Base-by-base conservation (phyloP, 2,329 filamentous ascomycete genomes). In the Pestalotiopsis sp. region DNA sequence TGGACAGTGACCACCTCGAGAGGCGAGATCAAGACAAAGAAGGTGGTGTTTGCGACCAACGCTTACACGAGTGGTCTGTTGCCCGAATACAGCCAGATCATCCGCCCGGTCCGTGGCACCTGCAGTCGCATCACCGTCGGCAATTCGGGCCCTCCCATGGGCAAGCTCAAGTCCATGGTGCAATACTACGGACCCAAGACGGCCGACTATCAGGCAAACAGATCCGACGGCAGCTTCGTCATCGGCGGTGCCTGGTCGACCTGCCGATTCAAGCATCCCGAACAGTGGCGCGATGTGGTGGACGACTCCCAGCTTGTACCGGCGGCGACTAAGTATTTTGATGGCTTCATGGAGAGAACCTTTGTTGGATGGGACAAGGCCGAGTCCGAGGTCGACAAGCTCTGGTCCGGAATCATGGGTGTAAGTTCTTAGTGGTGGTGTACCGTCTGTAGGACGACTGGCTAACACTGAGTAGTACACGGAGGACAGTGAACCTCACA, bases 351-450 rank as follows among this genome's bases (percentile, higher is more conserved):
- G 83, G 82, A 84, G 70, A 74, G 79, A 1, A 76, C 76, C 58
- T 86, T 83, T 70, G 72, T 71, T 1, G 84, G 84, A 0, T 86
- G 84, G 85, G 82, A 84, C 61, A 71, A 81, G n/a, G 81, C 76
- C 45, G 76, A 75, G 3, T 80, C 82, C 3, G 70, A 77, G 3
- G 73, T 77, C 0, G 75, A 81, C 25, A 74, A 74, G 3, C 60
- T 82, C 1, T 86, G 83, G 84, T 83, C 80, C 6, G 83, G 80
- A n/a, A 83, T 69, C 39, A 69, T 70, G 68, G 64, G 67, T 4
- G 64, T 65, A 58, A 65, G 64, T 65, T 9, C 7, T 58, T 68
- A 63, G 25, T 39, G 7, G 4, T 36, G 3, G 7, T 4, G 4
- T 23, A 31, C 13, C 39, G 5, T 4, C 9, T n/a, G 31, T 4